Evolutionary conservation across 2,329 filamentous ascomycete genomes (phyloP).

Genomic region (Trematosphaeria pertusa): DNA sequence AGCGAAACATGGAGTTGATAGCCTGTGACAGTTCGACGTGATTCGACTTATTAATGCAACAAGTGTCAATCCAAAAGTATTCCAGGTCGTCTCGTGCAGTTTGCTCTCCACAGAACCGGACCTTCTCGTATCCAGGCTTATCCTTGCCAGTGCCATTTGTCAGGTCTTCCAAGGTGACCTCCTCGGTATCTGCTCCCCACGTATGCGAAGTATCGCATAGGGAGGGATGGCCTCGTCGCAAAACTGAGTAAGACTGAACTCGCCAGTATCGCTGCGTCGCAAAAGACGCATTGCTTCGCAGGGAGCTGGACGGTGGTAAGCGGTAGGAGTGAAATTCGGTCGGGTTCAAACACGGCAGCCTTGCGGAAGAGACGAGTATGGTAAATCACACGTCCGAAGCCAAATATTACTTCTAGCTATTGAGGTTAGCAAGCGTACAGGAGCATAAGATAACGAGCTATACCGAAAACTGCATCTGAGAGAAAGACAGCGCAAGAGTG

Average conservation of each 20-base stretch:
- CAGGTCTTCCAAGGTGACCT: too few species aligned
- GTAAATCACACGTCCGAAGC: slow-evolving; percentile 10
- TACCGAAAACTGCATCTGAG: slow-evolving; percentile 13
- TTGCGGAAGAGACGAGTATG: slow-evolving; percentile 9
- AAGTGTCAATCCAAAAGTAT: too few species aligned
- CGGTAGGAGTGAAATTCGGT: slow-evolving; percentile 7
- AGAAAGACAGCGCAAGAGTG: slow-evolving; percentile 13
- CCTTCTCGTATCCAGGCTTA: too few species aligned
- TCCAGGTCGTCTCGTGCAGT: too few species aligned
- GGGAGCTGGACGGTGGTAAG: slow-evolving; percentile 3
- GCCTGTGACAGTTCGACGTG: too few species aligned
- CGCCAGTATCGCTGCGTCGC: slow-evolving; percentile 11
- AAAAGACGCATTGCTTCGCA: slow-evolving; percentile 14
- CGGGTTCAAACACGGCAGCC: slow-evolving; percentile 9
- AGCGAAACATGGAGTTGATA: too few species aligned
- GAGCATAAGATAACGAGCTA: slow-evolving; percentile 10
- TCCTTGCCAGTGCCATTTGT: too few species aligned
- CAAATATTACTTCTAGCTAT: slow-evolving; percentile 10
- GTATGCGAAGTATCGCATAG: too few species aligned
- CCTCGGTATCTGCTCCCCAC: too few species aligned
- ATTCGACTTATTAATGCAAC: too few species aligned
- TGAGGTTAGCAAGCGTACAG: slow-evolving; percentile 13
- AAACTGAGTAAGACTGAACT: slow-evolving; percentile 8
- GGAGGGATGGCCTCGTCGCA: slow-evolving; percentile 4
- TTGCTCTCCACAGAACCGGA: too few species aligned